Conservation (phyloP, 257 asterid species). For the Solanum dulcamara region DNA sequence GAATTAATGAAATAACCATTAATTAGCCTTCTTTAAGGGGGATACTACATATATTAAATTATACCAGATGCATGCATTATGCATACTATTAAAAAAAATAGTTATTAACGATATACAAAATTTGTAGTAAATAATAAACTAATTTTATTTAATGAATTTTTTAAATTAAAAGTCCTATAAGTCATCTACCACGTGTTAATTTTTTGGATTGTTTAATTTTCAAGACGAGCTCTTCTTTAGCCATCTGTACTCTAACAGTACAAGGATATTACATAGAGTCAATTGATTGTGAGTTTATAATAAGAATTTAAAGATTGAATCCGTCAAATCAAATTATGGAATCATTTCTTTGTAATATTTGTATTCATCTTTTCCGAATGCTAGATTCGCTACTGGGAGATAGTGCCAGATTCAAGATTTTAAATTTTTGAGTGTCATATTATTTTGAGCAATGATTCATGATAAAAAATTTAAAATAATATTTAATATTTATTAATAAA, state of each 20-base stretch:
- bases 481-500: too few relatives aligned
- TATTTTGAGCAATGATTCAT: too few relatives aligned
- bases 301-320: too few relatives aligned
- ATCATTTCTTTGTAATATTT: too few relatives aligned
- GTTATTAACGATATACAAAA: neutral
- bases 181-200: neutral
- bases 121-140: neutral
- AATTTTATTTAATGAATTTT: neutral
- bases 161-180: neutral
- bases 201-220: neutral
- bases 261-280: too few relatives aligned
- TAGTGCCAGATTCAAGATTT: too few relatives aligned
- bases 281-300: too few relatives aligned
- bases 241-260: neutral
- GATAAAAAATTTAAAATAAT: too few relatives aligned
- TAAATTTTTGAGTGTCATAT: too few relatives aligned
- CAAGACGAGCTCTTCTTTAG: neutral
- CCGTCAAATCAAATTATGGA: too few relatives aligned
- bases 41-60: constrained; percentile 7
- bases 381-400: too few relatives aligned
- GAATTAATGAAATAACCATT: neutral
- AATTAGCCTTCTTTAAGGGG: constrained; percentile 23
- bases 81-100: neutral
- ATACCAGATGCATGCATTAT: neutral
- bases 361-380: too few relatives aligned